Conservation (phyloP, 2,329 filamentous ascomycete species). For the Paecilomyces sp. region DNA sequence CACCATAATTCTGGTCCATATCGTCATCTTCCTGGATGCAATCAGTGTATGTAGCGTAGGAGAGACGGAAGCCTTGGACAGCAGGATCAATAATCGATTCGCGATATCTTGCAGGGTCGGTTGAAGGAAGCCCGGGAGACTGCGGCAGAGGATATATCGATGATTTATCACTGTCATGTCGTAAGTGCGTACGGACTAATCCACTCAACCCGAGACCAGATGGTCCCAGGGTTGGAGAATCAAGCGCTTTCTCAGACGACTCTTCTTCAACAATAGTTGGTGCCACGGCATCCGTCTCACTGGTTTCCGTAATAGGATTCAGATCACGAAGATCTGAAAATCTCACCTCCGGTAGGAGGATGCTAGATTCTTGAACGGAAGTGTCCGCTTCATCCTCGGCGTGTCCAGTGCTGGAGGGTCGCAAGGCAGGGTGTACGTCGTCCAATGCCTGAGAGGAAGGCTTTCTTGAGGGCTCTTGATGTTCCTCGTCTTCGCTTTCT, state of each 20-base stretch:
- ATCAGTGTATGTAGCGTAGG: conserved; percentile 36
- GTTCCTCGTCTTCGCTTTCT: conserved; percentile 27
- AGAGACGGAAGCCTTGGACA: conserved; percentile 35
- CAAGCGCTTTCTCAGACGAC: conserved; percentile 31
- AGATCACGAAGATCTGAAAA: conserved; percentile 32
- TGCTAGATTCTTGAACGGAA: conserved; percentile 20
- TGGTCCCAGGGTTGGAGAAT: conserved; percentile 73
- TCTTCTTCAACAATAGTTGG: conserved; percentile 7
- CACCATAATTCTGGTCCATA: conserved; percentile 26
- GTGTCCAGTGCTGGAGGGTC: background rate
- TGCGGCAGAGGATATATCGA: conserved; percentile 59
- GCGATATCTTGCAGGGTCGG: conserved; percentile 20
- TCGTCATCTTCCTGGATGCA: conserved; percentile 51
- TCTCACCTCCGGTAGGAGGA: conserved; percentile 26
- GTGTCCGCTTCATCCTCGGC: conserved; percentile 12
- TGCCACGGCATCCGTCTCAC: conserved; percentile 12
- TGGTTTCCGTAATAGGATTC: conserved; percentile 31
- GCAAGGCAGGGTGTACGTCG: background rate
- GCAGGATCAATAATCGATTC: conserved; percentile 17
- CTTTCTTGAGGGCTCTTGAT: conserved; percentile 19
- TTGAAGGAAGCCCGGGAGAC: conserved; percentile 29
- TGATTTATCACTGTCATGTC: conserved; percentile 72
- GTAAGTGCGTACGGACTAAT: conserved; percentile 76
- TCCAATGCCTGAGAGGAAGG: conserved; percentile 19
- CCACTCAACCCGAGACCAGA: conserved; percentile 62